Percentiles rank a stretch among this genome's conserved stretches.
Evolutionary conservation across 805 yeast genomes (phyloP).

Genomic region (Saccharomycopsis microspora): DNA sequence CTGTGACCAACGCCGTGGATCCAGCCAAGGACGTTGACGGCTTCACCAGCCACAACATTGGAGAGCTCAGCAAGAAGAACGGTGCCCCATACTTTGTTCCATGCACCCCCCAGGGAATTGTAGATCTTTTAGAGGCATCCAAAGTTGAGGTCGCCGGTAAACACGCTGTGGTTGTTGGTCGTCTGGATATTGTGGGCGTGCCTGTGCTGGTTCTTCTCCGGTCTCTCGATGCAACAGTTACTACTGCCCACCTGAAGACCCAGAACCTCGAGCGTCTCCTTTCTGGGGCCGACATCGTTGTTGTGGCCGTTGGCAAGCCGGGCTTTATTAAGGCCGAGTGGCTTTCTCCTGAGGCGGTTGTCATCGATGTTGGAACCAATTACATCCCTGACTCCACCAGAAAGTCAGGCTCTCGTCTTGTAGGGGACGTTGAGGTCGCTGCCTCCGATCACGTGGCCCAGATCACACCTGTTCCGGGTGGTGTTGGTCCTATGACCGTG

Average conservation of each 20-base stretch:
- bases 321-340: slow-evolving; percentile 64
- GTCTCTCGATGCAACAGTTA: slow-evolving; percentile 66
- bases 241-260: slow-evolving; percentile 62
- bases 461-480: slow-evolving; percentile 85
- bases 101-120: slow-evolving; percentile 77
- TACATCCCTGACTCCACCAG: slow-evolving; percentile 53
- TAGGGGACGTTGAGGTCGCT: slow-evolving; percentile 65
- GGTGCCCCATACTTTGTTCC: slow-evolving; percentile 67
- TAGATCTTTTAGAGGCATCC: slow-evolving; percentile 48
- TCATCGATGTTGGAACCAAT: slow-evolving; percentile 79
- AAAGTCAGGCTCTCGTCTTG: slow-evolving; percentile 61
- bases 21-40: slow-evolving; percentile 77
- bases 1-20: slow-evolving; percentile 53
- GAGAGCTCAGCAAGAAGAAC: slow-evolving; percentile 63
- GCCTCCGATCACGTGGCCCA: slow-evolving; percentile 37
- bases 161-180: slow-evolving; percentile 73
- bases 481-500: slow-evolving; percentile 89
- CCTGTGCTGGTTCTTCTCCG: slow-evolving; percentile 66
- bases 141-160: slow-evolving; percentile 49
- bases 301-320: slow-evolving; percentile 69
- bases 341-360: slow-evolving; percentile 49
- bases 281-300: slow-evolving; percentile 59
- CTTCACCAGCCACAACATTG: slow-evolving; percentile 66
- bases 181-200: slow-evolving; percentile 79
- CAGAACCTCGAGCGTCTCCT: slow-evolving; percentile 39